These are phyloP conservation scores for Colletotrichum sp. DNA, from an alignment of 2,329 filamentous ascomycete species.

Conservation along the genomic window DNA sequence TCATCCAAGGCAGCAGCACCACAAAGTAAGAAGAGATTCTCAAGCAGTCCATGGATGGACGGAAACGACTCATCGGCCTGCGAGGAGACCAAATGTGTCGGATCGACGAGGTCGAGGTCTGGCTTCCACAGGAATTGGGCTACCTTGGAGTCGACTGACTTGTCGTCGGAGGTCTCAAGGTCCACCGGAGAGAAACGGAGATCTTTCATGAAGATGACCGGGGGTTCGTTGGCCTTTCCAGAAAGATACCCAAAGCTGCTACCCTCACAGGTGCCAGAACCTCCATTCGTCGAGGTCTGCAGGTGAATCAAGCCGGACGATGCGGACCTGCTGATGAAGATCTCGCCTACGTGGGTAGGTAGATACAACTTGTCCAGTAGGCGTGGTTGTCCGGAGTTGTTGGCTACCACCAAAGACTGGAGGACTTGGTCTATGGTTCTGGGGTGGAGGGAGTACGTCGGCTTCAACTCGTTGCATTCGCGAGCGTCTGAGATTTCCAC, in stretches of 20 bases:
- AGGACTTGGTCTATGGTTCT: background rate
- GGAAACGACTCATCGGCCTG: background rate
- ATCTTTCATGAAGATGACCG: background rate
- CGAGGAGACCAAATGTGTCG: background rate
- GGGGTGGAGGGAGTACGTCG: background rate
- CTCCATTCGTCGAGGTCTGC: background rate
- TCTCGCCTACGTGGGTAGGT: background rate
- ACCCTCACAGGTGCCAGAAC: background rate
- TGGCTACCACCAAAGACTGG: background rate
- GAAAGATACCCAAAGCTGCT: accelerated
- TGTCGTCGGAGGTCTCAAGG: background rate
- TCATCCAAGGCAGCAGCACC: background rate
- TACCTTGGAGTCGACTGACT: background rate
- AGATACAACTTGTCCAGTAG: background rate
- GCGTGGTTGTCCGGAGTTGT: background rate
- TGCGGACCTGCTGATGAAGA: background rate
- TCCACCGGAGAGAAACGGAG: background rate
- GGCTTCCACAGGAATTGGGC: background rate
- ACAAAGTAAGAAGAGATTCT: background rate
- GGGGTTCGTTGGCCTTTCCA: background rate
- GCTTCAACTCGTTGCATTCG: background rate
- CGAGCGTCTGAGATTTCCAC: background rate
- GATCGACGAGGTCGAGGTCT: background rate
- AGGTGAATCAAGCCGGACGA: accelerated
- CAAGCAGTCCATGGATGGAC: background rate